Evolutionary conservation across 2,329 filamentous ascomycete genomes (phyloP), one percentile per base, ranked within the genome.

Genomic region (Trichoderma atroviride): DNA sequence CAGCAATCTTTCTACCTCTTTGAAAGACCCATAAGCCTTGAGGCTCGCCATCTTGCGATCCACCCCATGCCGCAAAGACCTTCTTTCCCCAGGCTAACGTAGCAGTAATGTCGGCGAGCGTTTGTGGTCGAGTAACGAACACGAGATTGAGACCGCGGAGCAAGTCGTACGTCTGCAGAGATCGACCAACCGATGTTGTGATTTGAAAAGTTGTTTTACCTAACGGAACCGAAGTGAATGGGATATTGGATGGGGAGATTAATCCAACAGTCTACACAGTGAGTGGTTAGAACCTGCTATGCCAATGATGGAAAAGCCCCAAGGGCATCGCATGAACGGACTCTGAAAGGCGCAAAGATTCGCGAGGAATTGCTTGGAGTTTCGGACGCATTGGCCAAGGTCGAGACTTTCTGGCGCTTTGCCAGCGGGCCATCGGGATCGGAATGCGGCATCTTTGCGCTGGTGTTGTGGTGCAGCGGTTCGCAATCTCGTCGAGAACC

Each of bases 171-270:
- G 96, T 99, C 81, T 99, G 96, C 58, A 99, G 86, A 70, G 91
- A 93, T 75, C 90, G 88, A 72, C 95, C 96, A 71, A 96, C 92
- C 0, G 93, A 98, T 35, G 96, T 99, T 40, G 96, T 98, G 80
- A 99, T 93, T 79, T 99, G 96, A 78, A 97, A 99, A 4, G 94
- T 97, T 0, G 93, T 95, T 81, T 97, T 97, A 69, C 96, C 96
- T 19, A 97, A 85, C 0, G 95, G 92, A 37, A 96, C 87, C 6
- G 92, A 91, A 2, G 95, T 94, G 77, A 99, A 98, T 0, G 96
- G 95, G 0, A 97, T 93, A 60, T 85, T 82, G 2, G 95, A 97
- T 0, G 96, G 93, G 5, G 96, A 97, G 2, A 99, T 93, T 37
- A 99, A 86, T 19, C 96, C 96, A 73, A 99, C 88, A 58, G 95